A percentile compares a stretch with the other conserved stretches of the same genome.
Conservation (phyloP, 73 alveolate genomes). For the Tetrahymena borealis region DNA sequence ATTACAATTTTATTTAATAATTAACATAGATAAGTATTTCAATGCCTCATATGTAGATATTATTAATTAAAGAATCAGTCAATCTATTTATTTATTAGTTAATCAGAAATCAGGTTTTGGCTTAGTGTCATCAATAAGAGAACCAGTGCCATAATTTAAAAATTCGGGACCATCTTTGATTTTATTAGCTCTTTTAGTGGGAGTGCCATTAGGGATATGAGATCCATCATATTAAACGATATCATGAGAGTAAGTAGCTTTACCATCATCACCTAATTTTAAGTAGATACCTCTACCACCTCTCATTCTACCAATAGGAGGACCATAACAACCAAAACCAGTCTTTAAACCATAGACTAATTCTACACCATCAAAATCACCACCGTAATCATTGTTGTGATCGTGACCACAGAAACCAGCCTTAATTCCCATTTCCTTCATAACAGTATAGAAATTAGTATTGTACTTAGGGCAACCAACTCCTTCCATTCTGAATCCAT, state of each 20-base stretch:
- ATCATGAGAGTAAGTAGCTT: neutral
- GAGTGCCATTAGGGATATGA: neutral
- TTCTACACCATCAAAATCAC: slow-evolving; percentile 17
- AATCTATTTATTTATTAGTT: too few relatives aligned
- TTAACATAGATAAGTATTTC: too few relatives aligned
- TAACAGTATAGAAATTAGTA: slow-evolving; percentile 36
- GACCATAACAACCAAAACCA: slow-evolving; percentile 49
- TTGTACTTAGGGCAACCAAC: slow-evolving; percentile 39
- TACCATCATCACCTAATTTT: neutral
- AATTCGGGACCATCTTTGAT: too few relatives aligned
- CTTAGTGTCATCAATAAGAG: too few relatives aligned
- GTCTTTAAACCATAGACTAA: slow-evolving; percentile 55
- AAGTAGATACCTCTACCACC: neutral
- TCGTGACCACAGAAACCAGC: slow-evolving; percentile 53
- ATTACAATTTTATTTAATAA: too few relatives aligned
- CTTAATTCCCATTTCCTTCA: slow-evolving; percentile 11
- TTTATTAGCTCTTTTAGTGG: neutral
- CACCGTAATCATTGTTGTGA: slow-evolving; percentile 47
- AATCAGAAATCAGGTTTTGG: too few relatives aligned
- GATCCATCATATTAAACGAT: neutral
- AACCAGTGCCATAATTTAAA: too few relatives aligned
- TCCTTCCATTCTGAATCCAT: slow-evolving; percentile 38
- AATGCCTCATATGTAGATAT: too few relatives aligned
- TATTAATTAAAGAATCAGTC: too few relatives aligned
- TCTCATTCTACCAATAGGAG: neutral